phyloP scores from a whole-genome alignment of 2,329 filamentous ascomycete genomes.

The Didymella sp. region DNA sequence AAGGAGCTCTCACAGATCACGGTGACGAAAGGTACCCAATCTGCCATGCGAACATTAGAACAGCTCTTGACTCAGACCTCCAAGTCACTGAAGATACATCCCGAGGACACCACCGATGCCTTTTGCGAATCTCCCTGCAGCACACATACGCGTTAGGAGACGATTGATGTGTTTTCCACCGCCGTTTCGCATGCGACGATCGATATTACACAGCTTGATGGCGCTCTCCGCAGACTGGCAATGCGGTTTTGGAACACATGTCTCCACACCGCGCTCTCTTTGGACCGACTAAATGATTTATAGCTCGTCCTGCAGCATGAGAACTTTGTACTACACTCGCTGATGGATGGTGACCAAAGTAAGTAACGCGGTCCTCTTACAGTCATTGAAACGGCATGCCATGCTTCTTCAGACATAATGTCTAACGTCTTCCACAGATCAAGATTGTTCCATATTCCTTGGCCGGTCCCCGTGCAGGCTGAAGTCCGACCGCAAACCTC shows the following conservation, averaged over 20 bases:
- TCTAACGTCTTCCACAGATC: background rate
- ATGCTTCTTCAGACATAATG: background rate
- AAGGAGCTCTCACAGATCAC: background rate
- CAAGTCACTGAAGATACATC: background rate
- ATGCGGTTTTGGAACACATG: slow-evolving; percentile 39
- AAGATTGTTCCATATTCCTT: background rate
- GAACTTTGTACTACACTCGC: slow-evolving; percentile 19
- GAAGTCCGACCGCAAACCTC: background rate
- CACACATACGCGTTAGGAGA: background rate
- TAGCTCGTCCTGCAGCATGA: slow-evolving; percentile 17
- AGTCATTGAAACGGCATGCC: background rate
- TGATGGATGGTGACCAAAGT: slow-evolving; percentile 6
- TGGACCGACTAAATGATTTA: slow-evolving; percentile 17
- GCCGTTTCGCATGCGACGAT: slow-evolving; percentile 6
- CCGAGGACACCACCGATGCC: background rate
- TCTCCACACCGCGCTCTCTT: slow-evolving; percentile 45
- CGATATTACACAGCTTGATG: slow-evolving; percentile 51
- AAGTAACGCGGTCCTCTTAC: background rate
- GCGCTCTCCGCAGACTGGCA: background rate
- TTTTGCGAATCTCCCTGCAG: slow-evolving; percentile 1
- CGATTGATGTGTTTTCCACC: background rate
- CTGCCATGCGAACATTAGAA: background rate
- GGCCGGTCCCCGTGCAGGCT: background rate
- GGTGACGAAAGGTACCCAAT: background rate
- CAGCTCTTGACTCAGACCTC: background rate